phyloP scores from a whole-genome alignment of 495 filamentous ascomycete species.

The Mycothermus thermophilus region DNA sequence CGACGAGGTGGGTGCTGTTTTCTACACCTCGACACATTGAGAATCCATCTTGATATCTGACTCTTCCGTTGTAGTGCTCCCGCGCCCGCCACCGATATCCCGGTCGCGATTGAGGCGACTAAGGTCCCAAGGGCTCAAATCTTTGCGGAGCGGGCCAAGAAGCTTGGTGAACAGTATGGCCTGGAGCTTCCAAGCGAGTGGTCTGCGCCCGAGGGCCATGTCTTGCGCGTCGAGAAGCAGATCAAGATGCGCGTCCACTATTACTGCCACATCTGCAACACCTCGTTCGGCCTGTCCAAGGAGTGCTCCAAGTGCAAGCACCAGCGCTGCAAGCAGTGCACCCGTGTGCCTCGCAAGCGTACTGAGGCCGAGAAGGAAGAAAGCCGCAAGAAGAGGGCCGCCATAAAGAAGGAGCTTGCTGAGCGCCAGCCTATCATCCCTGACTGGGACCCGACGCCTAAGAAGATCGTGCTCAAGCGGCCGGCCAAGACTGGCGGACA shows the following conservation, averaged over 20 bases:
- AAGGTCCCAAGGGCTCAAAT: slow-evolving; percentile 34
- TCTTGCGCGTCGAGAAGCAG: slow-evolving; percentile 68
- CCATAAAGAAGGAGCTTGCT: slow-evolving; percentile 36
- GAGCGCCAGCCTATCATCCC: slow-evolving; percentile 32
- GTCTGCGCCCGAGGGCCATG: slow-evolving; percentile 42
- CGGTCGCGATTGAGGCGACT: slow-evolving; percentile 12
- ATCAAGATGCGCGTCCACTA: slow-evolving; percentile 86
- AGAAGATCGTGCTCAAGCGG: slow-evolving; percentile 39
- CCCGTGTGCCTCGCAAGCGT: slow-evolving; percentile 50
- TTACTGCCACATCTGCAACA: slow-evolving; percentile 63
- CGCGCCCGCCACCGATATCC: slow-evolving; percentile 12
- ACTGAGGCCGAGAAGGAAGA: slow-evolving; percentile 36
- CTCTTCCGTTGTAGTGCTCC: too few species aligned
- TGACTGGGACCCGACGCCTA: slow-evolving; percentile 31
- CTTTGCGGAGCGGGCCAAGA: slow-evolving; percentile 55
- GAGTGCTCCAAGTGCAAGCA: slow-evolving; percentile 62
- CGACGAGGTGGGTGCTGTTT: background rate
- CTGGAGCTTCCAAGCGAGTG: slow-evolving; percentile 56
- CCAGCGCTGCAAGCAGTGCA: slow-evolving; percentile 66
- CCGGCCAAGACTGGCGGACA: slow-evolving; percentile 53
- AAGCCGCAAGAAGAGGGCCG: slow-evolving; percentile 29
- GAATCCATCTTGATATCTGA: too few species aligned
- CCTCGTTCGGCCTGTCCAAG: slow-evolving; percentile 45
- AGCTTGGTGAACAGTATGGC: slow-evolving; percentile 61
- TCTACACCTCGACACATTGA: background rate